Conservation (phyloP, 2,329 filamentous ascomycete genomes). For the Aspergillus proliferans region DNA sequence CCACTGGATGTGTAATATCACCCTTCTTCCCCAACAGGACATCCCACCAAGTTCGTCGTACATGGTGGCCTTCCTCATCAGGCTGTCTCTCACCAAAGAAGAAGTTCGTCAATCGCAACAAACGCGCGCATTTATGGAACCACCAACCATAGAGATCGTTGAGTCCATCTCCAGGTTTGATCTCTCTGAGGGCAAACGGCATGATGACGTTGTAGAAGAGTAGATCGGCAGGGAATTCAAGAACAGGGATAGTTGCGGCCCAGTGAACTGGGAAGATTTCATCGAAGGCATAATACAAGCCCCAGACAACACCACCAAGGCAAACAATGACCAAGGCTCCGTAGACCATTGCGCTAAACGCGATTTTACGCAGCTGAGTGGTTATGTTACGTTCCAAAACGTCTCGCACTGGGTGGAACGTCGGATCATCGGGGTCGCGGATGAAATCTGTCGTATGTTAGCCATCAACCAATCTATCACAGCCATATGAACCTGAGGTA, state of each 20-base stretch:
- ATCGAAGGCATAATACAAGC: slow-evolving; percentile 61
- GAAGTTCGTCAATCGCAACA: slow-evolving; percentile 80
- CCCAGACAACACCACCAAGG: slow-evolving; percentile 92
- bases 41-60: slow-evolving; percentile 54
- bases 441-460: slow-evolving; percentile 66
- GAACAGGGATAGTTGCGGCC: slow-evolving; percentile 81
- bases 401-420: slow-evolving; percentile 94
- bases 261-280: slow-evolving; percentile 85
- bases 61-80: slow-evolving; percentile 72
- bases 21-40: slow-evolving; percentile 32
- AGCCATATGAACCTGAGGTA: neutral
- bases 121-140: slow-evolving; percentile 79
- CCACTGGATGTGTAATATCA: slow-evolving; percentile 30
- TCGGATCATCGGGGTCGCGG: slow-evolving; percentile 93
- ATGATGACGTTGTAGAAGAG: slow-evolving; percentile 97
- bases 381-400: slow-evolving; percentile 88
- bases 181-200: slow-evolving; percentile 74
- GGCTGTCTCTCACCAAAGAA: slow-evolving; percentile 76
- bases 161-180: slow-evolving; percentile 78
- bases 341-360: slow-evolving; percentile 93
- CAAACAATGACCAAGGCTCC: slow-evolving; percentile 88
- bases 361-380: slow-evolving; percentile 90
- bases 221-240: slow-evolving; percentile 91
- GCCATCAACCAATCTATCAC: neutral
- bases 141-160: slow-evolving; percentile 91